Conservation (phyloP, 2,329 filamentous ascomycete species). For the Calycina herbarum region DNA sequence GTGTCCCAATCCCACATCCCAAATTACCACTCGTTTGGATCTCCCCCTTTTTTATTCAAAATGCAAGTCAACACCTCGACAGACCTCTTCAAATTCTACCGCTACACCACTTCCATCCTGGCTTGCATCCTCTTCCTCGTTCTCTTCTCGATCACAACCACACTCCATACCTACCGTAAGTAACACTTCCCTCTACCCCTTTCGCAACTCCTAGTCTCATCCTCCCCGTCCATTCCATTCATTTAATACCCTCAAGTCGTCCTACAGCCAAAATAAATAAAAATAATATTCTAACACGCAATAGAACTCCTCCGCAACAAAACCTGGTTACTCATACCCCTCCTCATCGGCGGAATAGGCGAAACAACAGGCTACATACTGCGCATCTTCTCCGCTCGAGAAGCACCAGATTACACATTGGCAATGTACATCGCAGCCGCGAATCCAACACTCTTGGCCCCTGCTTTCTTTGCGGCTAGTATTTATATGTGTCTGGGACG, state of each 20-base stretch:
- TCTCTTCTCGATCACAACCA: constrained; percentile 35
- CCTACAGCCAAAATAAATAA: too few species aligned
- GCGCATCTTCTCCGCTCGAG: constrained; percentile 28
- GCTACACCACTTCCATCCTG: constrained; percentile 47
- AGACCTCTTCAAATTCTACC: constrained; percentile 38
- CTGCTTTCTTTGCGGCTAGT: constrained; percentile 41
- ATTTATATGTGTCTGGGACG: constrained; percentile 42
- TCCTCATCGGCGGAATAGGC: constrained; percentile 30
- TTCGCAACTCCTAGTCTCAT: too few species aligned
- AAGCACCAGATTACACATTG: constrained; percentile 29
- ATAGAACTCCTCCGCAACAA: too few species aligned
- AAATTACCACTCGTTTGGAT: not conserved
- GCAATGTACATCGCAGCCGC: constrained; percentile 38
- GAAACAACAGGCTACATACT: constrained; percentile 40
- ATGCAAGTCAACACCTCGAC: not conserved
- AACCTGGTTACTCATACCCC: not conserved
- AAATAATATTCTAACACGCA: too few species aligned
- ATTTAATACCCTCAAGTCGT: too few species aligned
- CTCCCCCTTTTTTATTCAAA: not conserved
- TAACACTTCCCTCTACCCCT: too few species aligned
- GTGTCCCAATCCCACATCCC: not conserved
- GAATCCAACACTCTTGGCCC: constrained; percentile 40
- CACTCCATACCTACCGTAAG: too few species aligned
- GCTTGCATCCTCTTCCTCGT: constrained; percentile 44
- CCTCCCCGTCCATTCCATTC: too few species aligned